Percentiles rank a stretch among this genome's conserved stretches.
Evolutionary conservation across 1,284 basidiomycete species (phyloP).

Genomic region (Cystobasidiaceae sp.): DNA sequence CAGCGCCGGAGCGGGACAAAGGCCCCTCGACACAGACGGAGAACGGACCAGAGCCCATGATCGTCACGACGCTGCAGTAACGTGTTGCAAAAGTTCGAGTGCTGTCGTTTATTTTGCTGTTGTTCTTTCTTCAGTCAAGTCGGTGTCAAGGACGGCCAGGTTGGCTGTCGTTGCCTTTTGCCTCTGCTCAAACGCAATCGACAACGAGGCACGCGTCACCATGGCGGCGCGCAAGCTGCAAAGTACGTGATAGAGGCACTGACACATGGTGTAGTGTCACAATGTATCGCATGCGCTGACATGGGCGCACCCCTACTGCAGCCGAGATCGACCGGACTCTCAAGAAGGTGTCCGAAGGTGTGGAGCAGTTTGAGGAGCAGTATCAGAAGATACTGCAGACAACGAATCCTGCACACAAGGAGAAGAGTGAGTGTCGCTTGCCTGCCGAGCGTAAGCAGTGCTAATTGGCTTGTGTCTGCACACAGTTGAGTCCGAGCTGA

Average conservation of each 20-base stretch:
- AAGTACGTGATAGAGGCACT: constrained; percentile 31
- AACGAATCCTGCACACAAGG: constrained; percentile 91
- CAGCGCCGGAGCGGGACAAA: no score
- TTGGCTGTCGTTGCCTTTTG: background rate
- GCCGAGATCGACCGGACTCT: constrained; percentile 87
- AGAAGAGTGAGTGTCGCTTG: constrained; percentile 47
- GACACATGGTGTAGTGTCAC: background rate
- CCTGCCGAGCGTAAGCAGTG: background rate
- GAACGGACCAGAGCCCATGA: no score
- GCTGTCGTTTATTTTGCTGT: no score
- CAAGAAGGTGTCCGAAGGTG: constrained; percentile 88
- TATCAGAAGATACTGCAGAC: constrained; percentile 91
- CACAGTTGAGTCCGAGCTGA: constrained; percentile 73
- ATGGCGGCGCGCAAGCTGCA: constrained; percentile 44
- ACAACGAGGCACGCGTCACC: constrained; percentile 1
- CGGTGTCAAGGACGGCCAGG: no score
- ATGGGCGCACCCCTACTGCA: background rate
- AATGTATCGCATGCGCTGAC: background rate
- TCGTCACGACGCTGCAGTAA: no score
- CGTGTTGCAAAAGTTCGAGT: no score
- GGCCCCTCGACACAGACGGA: no score
- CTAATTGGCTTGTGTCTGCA: background rate
- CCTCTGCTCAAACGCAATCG: constrained; percentile 1
- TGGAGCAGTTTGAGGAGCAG: constrained; percentile 87
- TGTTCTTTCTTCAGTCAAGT: no score